Base-by-base conservation (phyloP, 495 filamentous ascomycete species). In the Bathelium albidoporum region DNA sequence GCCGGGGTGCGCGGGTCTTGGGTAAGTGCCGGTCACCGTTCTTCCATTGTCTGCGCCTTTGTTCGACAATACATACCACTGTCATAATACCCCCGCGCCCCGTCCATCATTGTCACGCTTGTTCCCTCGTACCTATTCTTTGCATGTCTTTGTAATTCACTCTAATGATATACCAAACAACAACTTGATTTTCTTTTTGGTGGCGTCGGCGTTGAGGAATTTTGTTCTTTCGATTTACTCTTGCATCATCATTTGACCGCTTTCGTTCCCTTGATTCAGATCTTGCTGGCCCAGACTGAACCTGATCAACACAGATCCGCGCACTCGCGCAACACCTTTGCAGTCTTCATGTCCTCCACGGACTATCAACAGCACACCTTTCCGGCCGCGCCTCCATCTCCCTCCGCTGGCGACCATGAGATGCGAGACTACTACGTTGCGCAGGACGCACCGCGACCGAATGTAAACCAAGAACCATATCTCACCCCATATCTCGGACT, bases 401-500 rank as follows among this genome's bases (percentile, higher is more conserved):
- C 76, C 67, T 80, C 77, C 74, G 76, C 79, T 77, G 80, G 76
- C 75, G 77, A 77, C 72, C 74, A 81, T 78, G 79, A 80, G 73
- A 78, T 79, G 76, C 78, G 75, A 73, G 73, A 81, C 74, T 77
- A 80, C 73, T 79, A 79, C 74, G 71, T 72, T 64, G 64, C 71
- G 45, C 75, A 78, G 68, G 71, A 75, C 69, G 73, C 71, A 74
- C 65, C 75, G 73, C 75, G 74, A 74, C 73, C 76, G 76, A 66
- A 73, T 63, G 73, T 78, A 66, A 76, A 80, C 67, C 81, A 82
- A 71, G 74, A 77, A 68, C 77, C 78, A 66, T 75, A 80, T 64
- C 83, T 95, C 70, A 98, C 91, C 58, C 95, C 94, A 32, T 97
- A 97, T 71, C 87, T 98, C 34, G 94, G 93, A 61, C 82, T 95